Percentiles rank a stretch among this genome's conserved stretches.
Conservation (phyloP, 2,329 filamentous ascomycete species). For the Calonectria fujianensis region DNA sequence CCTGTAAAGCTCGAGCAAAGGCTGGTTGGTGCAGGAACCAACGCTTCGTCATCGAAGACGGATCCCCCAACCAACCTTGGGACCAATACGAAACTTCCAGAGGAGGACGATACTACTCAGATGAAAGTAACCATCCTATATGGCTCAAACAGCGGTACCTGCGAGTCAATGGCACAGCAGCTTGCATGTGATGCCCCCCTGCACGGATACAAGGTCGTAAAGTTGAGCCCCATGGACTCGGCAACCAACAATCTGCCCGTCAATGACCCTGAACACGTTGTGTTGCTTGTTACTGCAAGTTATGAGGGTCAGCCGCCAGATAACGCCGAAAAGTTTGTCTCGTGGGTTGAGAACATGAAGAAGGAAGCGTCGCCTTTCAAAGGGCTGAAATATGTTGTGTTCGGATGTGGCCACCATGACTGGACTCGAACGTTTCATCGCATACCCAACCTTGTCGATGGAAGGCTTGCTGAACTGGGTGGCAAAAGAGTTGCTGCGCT, state of each 20-base stretch:
- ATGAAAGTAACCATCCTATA: neutral
- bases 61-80: neutral
- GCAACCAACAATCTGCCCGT: neutral
- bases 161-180: slow-evolving; percentile 4
- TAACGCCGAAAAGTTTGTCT: neutral
- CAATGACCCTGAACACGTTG: neutral
- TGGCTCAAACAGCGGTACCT: slow-evolving; percentile 8
- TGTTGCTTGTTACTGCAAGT: neutral
- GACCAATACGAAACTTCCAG: neutral
- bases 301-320: slow-evolving; percentile 10
- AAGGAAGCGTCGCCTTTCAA: neutral
- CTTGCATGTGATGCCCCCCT: slow-evolving; percentile 5
- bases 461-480: neutral
- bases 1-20: neutral
- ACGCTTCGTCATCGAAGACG: neutral
- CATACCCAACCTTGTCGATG: neutral
- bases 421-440: slow-evolving; percentile 2
- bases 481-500: neutral
- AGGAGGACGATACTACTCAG: neutral
- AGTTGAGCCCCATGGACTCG: neutral
- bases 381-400: neutral
- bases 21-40: neutral
- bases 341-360: neutral
- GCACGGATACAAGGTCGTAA: neutral
- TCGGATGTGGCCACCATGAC: slow-evolving; percentile 4